Percentiles rank a stretch among this genome's conserved stretches.
These are phyloP conservation scores for Paecilomyces variotii DNA, from an alignment of 2,329 filamentous ascomycete species.

Conservation along the genomic window DNA sequence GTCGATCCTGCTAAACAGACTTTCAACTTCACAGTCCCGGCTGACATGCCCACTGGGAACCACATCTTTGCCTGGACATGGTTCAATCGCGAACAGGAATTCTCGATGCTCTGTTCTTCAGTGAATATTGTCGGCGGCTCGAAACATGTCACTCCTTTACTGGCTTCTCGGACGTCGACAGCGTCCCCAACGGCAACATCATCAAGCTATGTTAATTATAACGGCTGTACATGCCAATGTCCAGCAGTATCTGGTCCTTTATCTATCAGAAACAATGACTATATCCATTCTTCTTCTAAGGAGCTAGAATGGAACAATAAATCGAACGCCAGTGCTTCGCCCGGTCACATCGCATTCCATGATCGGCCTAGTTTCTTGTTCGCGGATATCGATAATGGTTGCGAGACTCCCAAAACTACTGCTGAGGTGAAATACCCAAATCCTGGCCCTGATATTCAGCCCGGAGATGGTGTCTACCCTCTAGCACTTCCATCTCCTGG, in stretches of 20 bases:
- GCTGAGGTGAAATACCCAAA: conserved; percentile 38
- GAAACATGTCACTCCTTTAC: not conserved
- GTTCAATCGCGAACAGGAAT: conserved; percentile 41
- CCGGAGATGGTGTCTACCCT: conserved; percentile 38
- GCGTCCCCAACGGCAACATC: not conserved
- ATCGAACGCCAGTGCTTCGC: not conserved
- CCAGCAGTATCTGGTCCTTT: not conserved
- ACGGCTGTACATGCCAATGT: not conserved
- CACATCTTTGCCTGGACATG: conserved; percentile 41
- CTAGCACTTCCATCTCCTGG: conserved; percentile 26
- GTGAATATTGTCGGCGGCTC: conserved; percentile 30
- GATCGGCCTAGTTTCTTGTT: conserved; percentile 34
- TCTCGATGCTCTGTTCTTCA: conserved; percentile 39
- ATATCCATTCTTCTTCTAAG: conserved; percentile 5
- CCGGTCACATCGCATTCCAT: conserved; percentile 21
- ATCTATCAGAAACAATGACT: not conserved
- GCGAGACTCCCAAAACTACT: conserved; percentile 24
- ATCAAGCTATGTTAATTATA: not conserved
- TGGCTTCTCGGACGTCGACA: not conserved
- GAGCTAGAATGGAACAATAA: conserved; percentile 4
- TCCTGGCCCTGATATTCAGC: conserved; percentile 36
- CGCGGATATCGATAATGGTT: conserved; percentile 34
- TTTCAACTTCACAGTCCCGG: conserved; percentile 39
- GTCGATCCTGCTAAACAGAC: conserved; percentile 31
- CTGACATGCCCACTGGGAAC: conserved; percentile 33